Percentiles rank a stretch among this genome's conserved stretches.
phyloP scores from a whole-genome alignment of 257 asterid species.

The Mitragyna speciosa region DNA sequence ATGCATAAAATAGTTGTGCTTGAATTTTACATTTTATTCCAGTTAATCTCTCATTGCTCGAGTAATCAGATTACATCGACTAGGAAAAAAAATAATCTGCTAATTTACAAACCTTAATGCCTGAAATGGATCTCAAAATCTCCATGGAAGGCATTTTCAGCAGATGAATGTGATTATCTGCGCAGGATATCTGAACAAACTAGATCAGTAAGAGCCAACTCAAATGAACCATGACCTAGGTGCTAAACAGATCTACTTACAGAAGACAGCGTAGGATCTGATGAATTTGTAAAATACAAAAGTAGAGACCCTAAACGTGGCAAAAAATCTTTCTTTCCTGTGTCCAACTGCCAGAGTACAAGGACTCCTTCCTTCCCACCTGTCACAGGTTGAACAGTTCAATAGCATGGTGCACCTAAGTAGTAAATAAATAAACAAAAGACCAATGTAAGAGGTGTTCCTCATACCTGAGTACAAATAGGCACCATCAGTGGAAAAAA shows the following conservation, averaged over 20 bases:
- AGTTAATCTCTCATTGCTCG: neutral
- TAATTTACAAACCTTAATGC: slow-evolving; percentile 70
- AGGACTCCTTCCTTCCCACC: slow-evolving; percentile 98
- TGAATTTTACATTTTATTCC: neutral
- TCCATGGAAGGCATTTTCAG: slow-evolving; percentile 86
- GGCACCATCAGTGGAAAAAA: slow-evolving; percentile 94
- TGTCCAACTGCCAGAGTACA: slow-evolving; percentile 94
- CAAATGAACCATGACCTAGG: slow-evolving; percentile 10
- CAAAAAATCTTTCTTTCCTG: slow-evolving; percentile 80
- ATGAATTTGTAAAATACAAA: slow-evolving; percentile 59
- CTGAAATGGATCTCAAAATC: slow-evolving; percentile 72
- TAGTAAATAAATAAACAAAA: slow-evolving; percentile 8
- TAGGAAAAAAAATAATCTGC: neutral
- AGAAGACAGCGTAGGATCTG: slow-evolving; percentile 78
- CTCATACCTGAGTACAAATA: slow-evolving; percentile 87
- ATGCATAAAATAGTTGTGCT: neutral
- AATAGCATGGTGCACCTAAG: neutral
- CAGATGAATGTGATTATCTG: slow-evolving; percentile 80
- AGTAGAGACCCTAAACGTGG: slow-evolving; percentile 93
- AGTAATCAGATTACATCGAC: neutral
- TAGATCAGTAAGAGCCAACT: slow-evolving; percentile 31
- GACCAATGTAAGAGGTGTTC: slow-evolving; percentile 6
- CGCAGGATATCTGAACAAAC: slow-evolving; percentile 81
- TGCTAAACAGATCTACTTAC: slow-evolving; percentile 45
- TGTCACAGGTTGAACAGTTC: slow-evolving; percentile 27